Evolutionary conservation across 805 yeast genomes (phyloP).

Genomic region (Dipodascus geniculatus): DNA sequence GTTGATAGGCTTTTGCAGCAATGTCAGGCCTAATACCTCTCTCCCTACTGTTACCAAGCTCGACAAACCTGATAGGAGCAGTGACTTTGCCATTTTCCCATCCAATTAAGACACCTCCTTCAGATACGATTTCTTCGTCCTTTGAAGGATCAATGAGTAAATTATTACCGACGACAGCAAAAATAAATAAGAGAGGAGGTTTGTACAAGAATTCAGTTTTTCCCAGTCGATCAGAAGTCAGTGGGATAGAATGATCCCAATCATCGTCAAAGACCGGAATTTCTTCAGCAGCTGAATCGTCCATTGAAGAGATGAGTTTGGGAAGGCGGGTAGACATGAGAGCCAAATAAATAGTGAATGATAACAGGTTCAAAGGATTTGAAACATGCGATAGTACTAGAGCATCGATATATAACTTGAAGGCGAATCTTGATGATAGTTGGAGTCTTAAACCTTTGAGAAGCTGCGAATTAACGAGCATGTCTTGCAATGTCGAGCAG

Average conservation of each 20-base stretch:
- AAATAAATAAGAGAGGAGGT: constrained; percentile 68
- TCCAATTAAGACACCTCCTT: constrained; percentile 66
- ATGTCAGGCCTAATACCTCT: constrained; percentile 15
- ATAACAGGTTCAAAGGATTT: constrained; percentile 69
- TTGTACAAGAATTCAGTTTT: constrained; percentile 30
- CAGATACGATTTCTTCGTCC: constrained; percentile 83
- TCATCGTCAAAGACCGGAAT: constrained; percentile 88
- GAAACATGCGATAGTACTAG: constrained; percentile 66
- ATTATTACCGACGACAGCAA: constrained; percentile 63
- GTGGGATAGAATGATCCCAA: constrained; percentile 47
- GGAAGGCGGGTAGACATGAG: constrained; percentile 71
- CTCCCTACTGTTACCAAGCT: constrained; percentile 35
- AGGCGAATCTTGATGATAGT: constrained; percentile 65
- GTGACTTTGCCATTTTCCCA: constrained; percentile 58
- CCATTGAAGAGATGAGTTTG: constrained; percentile 51
- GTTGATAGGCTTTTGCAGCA: constrained; percentile 41
- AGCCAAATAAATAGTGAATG: constrained; percentile 74
- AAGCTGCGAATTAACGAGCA: constrained; percentile 34
- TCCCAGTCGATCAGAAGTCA: constrained; percentile 23
- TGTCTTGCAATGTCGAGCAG: constrained; percentile 45
- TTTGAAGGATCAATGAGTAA: constrained; percentile 74
- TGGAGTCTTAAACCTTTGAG: constrained; percentile 34
- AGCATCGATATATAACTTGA: constrained; percentile 68
- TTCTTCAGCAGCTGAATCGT: constrained; percentile 59
- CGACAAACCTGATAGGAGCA: constrained; percentile 63